These are phyloP conservation scores for Eucalyptus cladocalyx DNA, from an alignment of 345 rosid species.

Conservation along the genomic window DNA sequence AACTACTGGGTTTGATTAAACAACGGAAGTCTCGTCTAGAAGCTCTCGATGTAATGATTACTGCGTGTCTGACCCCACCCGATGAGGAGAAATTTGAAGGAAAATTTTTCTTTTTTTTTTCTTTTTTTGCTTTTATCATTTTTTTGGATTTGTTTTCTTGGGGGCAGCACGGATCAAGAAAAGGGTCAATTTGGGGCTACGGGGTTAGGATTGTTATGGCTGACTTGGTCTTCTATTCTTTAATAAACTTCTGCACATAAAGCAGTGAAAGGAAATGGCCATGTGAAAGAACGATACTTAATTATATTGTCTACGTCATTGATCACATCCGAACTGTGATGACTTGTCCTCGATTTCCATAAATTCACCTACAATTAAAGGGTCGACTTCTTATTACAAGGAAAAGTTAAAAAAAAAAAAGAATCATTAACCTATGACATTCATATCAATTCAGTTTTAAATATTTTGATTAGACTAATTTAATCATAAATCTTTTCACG, in stretches of 20 bases:
- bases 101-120: not conserved
- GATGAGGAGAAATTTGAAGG: not conserved
- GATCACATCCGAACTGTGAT: not conserved
- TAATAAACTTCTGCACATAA: not conserved
- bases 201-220: not conserved
- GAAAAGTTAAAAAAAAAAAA: no score
- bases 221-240: not conserved
- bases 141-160: not conserved
- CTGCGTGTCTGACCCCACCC: not conserved
- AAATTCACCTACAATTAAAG: not conserved
- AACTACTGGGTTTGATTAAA: not conserved
- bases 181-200: not conserved
- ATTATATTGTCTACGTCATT: not conserved
- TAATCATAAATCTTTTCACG: rapidly evolving
- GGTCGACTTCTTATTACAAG: not conserved
- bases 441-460: rapidly evolving
- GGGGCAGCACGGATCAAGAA: not conserved
- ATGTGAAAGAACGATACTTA: not conserved
- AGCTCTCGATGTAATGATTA: not conserved
- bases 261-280: not conserved
- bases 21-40: not conserved
- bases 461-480: no score
- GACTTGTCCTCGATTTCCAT: not conserved
- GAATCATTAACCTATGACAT: rapidly evolving
- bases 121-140: not conserved